These are phyloP conservation scores for Tolypocladium guangdongense DNA, from an alignment of 2,329 filamentous ascomycete genomes.

Conservation along the genomic window DNA sequence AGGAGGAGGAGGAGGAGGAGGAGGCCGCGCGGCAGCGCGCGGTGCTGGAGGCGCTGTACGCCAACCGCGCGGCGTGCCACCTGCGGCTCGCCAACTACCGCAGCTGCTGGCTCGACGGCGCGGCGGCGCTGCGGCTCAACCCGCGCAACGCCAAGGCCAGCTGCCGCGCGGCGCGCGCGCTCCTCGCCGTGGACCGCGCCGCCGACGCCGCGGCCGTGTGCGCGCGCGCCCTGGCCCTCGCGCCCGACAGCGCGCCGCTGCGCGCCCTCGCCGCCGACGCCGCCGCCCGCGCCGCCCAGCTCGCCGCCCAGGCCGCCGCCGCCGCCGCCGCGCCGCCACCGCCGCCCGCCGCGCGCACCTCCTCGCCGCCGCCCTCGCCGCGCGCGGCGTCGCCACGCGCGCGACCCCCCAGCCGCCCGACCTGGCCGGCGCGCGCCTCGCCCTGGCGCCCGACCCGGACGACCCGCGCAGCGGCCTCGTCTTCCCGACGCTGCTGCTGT, in stretches of 20 bases:
- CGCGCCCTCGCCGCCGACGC: constrained; percentile 53
- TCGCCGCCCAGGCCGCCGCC: constrained; percentile 55
- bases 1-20: constrained; percentile 51
- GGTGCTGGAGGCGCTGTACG: constrained; percentile 65
- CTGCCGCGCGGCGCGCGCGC: constrained; percentile 72
- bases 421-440: constrained; percentile 71
- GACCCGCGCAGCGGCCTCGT: constrained; percentile 61
- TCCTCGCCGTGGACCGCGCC: constrained; percentile 69
- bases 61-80: constrained; percentile 85
- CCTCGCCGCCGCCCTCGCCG: constrained; percentile 53
- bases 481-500: constrained; percentile 75
- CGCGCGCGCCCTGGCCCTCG: constrained; percentile 60
- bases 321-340: constrained; percentile 60
- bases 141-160: constrained; percentile 76
- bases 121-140: constrained; percentile 67
- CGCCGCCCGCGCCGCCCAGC: constrained; percentile 39
- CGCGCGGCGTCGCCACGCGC: constrained; percentile 59
- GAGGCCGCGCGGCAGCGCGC: constrained; percentile 48
- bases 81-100: constrained; percentile 83
- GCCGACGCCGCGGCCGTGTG: constrained; percentile 73
- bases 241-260: constrained; percentile 58
- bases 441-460: constrained; percentile 59
- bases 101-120: constrained; percentile 76
- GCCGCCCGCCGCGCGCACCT: constrained; percentile 49
- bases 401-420: constrained; percentile 65